A percentile compares a stretch with the other conserved stretches of the same genome.
Conservation (phyloP, 306 rosid species). For the Cicer judaicum region DNA sequence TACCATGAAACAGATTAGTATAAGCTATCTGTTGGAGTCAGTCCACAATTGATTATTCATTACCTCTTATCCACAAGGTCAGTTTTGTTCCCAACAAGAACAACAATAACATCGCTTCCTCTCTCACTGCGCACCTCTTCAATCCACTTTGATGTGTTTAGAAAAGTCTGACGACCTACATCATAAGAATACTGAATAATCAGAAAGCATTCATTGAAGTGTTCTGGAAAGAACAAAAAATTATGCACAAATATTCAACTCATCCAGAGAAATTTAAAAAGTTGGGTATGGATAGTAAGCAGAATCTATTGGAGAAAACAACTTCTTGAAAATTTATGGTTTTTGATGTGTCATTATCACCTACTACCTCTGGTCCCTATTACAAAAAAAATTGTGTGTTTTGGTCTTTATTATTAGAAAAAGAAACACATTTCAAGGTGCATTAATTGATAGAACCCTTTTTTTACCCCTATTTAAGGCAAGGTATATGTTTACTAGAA, state of each 20-base stretch:
- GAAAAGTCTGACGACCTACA: conserved; percentile 79
- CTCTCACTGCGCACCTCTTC: conserved; percentile 93
- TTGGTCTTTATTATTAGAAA: too few species aligned
- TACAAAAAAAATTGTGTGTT: too few species aligned
- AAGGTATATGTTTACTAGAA: too few species aligned
- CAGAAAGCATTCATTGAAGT: conserved; percentile 39
- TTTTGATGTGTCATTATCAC: conserved; percentile 19
- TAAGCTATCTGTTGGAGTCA: conserved; percentile 28
- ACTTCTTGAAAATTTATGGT: conserved; percentile 9
- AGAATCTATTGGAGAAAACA: conserved; percentile 18
- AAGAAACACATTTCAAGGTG: too few species aligned
- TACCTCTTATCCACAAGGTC: conserved; percentile 96
- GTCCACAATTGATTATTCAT: conserved; percentile 18
- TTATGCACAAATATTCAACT: conserved; percentile 25
- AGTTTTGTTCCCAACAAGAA: conserved; percentile 90
- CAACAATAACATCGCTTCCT: conserved; percentile 87
- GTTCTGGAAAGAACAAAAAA: conserved; percentile 29
- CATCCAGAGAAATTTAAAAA: conserved; percentile 34
- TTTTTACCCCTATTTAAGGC: too few species aligned
- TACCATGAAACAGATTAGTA: conserved; percentile 2
- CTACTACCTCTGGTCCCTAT: background rate
- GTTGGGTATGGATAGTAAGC: conserved; percentile 28
- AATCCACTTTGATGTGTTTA: conserved; percentile 84
- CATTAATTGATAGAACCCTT: too few species aligned
- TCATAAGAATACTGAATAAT: conserved; percentile 39